phyloP scores from a whole-genome alignment of 306 rosid genomes.

The Fragaria nilgerrensis region DNA sequence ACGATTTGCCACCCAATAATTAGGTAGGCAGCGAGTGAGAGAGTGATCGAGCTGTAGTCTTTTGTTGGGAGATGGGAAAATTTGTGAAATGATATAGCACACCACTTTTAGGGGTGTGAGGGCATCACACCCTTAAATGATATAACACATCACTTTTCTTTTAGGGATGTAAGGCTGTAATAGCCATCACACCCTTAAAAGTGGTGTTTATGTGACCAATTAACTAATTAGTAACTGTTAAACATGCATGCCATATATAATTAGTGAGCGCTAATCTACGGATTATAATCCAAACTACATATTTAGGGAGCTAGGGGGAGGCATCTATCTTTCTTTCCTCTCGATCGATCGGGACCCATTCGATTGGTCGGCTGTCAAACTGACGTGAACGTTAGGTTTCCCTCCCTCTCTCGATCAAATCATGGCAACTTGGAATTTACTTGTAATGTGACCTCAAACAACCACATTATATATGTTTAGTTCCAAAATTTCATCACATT shows the following conservation, averaged over 20 bases:
- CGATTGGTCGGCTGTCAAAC: constrained; percentile 49
- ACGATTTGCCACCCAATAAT: background rate
- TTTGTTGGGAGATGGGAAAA: background rate
- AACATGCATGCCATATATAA: background rate
- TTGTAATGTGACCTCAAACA: constrained; percentile 14
- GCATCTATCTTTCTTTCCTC: constrained; percentile 9
- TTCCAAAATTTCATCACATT: constrained; percentile 30
- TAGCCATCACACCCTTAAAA: too few relatives aligned
- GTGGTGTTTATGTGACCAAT: background rate
- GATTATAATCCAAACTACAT: background rate
- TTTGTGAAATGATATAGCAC: background rate
- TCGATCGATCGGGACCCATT: constrained; percentile 35
- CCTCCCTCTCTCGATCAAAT: constrained; percentile 30
- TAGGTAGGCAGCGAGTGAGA: background rate
- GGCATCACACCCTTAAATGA: too few relatives aligned
- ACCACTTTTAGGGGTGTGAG: too few relatives aligned
- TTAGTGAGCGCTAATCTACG: background rate
- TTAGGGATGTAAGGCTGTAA: too few relatives aligned
- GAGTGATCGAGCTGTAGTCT: background rate
- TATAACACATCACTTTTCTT: too few relatives aligned
- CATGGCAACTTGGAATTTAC: constrained; percentile 43
- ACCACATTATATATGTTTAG: constrained; percentile 27
- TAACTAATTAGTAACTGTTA: background rate
- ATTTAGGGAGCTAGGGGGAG: background rate
- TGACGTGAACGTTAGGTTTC: constrained; percentile 37